A percentile compares a stretch with the other conserved stretches of the same genome.
Conservation (phyloP, 2,329 filamentous ascomycete species). For the Colletotrichum brevisporum region DNA sequence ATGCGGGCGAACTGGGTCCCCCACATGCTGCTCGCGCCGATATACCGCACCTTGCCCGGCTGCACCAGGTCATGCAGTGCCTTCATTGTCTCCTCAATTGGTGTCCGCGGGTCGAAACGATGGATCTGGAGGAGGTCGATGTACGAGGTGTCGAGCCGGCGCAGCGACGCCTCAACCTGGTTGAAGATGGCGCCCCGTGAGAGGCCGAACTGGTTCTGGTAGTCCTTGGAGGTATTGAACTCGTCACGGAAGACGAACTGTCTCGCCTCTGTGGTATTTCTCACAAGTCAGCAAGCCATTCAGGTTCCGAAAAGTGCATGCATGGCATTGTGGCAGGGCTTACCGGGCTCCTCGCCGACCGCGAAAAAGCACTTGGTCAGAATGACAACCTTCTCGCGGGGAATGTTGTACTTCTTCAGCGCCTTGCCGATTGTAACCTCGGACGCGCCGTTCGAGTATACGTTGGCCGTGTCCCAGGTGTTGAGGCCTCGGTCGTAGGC, state of each 20-base stretch:
- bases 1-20: slow-evolving; percentile 64
- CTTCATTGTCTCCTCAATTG: slow-evolving; percentile 73
- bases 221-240: slow-evolving; percentile 46
- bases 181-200: slow-evolving; percentile 76
- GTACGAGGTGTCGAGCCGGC: slow-evolving; percentile 68
- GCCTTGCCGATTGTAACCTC: slow-evolving; percentile 71
- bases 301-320: not conserved
- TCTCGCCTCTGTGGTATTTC: slow-evolving; percentile 26
- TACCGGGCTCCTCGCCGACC: slow-evolving; percentile 61
- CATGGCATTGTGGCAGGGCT: slow-evolving; percentile 27
- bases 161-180: slow-evolving; percentile 72
- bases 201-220: slow-evolving; percentile 60
- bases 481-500: slow-evolving; percentile 75
- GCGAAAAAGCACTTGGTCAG: slow-evolving; percentile 68
- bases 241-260: slow-evolving; percentile 44
- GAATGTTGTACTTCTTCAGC: slow-evolving; percentile 71
- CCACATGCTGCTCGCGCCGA: slow-evolving; percentile 65
- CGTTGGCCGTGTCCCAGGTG: slow-evolving; percentile 69
- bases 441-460: slow-evolving; percentile 69
- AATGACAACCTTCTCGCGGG: slow-evolving; percentile 69
- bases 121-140: slow-evolving; percentile 75
- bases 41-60: slow-evolving; percentile 69
- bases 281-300: not conserved
- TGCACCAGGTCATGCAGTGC: slow-evolving; percentile 72
- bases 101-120: slow-evolving; percentile 65